phyloP scores from a whole-genome alignment of 768 basidiomycete species.

The Omphalotus guepiniiformis region DNA sequence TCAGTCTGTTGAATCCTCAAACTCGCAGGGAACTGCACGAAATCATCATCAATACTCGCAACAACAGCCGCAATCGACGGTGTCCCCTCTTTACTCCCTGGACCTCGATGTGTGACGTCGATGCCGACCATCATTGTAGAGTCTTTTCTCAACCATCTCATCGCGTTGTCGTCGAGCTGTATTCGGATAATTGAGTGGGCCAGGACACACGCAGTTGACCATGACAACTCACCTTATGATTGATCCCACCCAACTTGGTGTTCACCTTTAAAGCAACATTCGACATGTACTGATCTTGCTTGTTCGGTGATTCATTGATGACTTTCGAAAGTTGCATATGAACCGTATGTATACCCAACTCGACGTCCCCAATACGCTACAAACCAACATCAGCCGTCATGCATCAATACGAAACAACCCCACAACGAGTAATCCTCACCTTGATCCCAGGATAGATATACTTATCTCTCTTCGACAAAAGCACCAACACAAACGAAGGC shows the following conservation, averaged over 20 bases:
- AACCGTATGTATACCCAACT: slow-evolving; percentile 72
- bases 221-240: slow-evolving; percentile 46
- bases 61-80: slow-evolving; percentile 85
- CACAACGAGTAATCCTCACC: slow-evolving; percentile 20
- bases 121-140: slow-evolving; percentile 84
- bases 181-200: neutral
- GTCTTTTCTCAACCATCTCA: slow-evolving; percentile 61
- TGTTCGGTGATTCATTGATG: slow-evolving; percentile 37
- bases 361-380: slow-evolving; percentile 63
- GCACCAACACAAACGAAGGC: slow-evolving; percentile 66
- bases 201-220: neutral
- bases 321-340: slow-evolving; percentile 68
- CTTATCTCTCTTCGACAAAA: slow-evolving; percentile 65
- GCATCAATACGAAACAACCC: neutral
- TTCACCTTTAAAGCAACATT: slow-evolving; percentile 82
- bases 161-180: slow-evolving; percentile 49
- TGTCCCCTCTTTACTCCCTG: slow-evolving; percentile 60
- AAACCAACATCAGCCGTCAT: neutral
- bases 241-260: slow-evolving; percentile 77
- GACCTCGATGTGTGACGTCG: slow-evolving; percentile 79
- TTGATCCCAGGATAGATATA: slow-evolving; percentile 81
- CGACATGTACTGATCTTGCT: slow-evolving; percentile 78
- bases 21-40: slow-evolving; percentile 77
- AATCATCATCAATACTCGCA: slow-evolving; percentile 63
- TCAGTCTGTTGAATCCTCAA: slow-evolving; percentile 60